phyloP scores from a whole-genome alignment of 2,329 filamentous ascomycete species.

The Lomentospora prolificans region DNA sequence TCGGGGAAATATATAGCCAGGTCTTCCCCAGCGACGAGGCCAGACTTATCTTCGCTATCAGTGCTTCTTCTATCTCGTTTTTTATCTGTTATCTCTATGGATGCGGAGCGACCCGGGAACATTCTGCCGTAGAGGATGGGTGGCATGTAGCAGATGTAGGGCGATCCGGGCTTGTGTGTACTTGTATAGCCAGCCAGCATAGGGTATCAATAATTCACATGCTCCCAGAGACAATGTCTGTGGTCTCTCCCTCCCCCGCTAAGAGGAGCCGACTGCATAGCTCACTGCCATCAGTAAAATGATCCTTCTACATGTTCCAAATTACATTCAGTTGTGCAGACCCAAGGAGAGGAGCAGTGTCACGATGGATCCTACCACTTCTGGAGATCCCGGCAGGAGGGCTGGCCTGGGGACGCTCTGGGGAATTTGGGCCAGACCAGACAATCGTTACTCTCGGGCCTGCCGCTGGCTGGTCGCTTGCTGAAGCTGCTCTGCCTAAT shows the following conservation, averaged over 20 bases:
- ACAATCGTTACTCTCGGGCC: background rate
- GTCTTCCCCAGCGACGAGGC: background rate
- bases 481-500: background rate
- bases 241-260: no score
- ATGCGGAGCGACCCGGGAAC: background rate
- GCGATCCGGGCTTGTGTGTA: background rate
- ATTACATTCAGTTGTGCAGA: no score
- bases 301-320: no score
- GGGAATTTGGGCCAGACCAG: background rate
- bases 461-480: background rate
- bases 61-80: background rate
- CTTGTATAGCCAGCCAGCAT: background rate
- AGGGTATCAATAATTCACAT: no score
- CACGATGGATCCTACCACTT: background rate
- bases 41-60: background rate
- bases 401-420: background rate
- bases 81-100: background rate
- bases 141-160: background rate
- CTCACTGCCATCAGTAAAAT: no score
- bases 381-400: background rate
- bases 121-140: background rate
- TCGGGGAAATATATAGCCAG: background rate
- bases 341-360: background rate
- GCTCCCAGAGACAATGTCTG: no score
- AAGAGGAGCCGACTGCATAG: no score